Evolutionary conservation across 495 filamentous ascomycete species (phyloP).

Genomic region (Aspergillus panamensis): DNA sequence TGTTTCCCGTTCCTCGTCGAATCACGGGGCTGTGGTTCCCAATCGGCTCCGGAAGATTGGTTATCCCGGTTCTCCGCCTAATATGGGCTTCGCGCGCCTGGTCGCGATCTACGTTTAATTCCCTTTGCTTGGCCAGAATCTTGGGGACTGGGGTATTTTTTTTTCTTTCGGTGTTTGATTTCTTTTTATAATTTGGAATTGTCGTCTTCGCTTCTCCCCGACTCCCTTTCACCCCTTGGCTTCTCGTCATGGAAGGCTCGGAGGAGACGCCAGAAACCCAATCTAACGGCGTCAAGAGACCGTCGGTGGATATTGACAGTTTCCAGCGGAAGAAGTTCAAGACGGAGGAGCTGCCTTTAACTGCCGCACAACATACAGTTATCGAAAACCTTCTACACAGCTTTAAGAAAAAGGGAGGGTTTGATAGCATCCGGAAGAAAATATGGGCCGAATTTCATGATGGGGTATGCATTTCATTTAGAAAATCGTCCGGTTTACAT

Average conservation of each 20-base stretch:
- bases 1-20: constrained; percentile 26
- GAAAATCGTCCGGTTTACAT: constrained; percentile 5
- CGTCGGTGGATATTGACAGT: constrained; percentile 34
- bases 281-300: constrained; percentile 24
- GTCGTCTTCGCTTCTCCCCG: background rate
- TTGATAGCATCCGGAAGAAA: constrained; percentile 77
- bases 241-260: constrained; percentile 41
- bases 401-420: constrained; percentile 89
- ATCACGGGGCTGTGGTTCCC: constrained; percentile 42
- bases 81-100: background rate
- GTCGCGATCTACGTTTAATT: constrained; percentile 9
- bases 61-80: constrained; percentile 17
- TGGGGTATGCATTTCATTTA: constrained; percentile 50
- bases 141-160: constrained; percentile 23
- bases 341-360: constrained; percentile 75
- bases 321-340: constrained; percentile 68
- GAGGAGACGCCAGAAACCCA: constrained; percentile 36
- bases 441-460: constrained; percentile 77
- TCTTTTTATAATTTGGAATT: background rate
- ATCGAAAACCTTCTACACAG: constrained; percentile 76
- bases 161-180: constrained; percentile 17
- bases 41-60: constrained; percentile 32
- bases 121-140: background rate
- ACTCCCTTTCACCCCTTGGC: background rate
- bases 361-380: constrained; percentile 63